A percentile compares a stretch with the other conserved stretches of the same genome.
Conservation (phyloP, 257 asterid genomes). For the Rauvolfia tetraphylla region DNA sequence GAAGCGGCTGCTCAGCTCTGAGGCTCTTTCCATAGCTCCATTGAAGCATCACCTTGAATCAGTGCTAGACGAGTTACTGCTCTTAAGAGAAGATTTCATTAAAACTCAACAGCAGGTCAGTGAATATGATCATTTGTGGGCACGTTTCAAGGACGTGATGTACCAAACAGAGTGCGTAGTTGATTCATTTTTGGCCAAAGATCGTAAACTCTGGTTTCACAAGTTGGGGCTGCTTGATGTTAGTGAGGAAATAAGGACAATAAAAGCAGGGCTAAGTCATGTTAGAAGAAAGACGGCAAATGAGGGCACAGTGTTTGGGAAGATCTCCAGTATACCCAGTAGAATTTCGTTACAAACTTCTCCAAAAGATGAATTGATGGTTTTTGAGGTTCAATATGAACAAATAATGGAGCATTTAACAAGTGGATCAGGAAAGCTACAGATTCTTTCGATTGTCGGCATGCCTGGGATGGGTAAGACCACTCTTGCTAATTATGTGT, state of each 20-base stretch:
- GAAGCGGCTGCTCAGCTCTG: not conserved
- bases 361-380: not conserved
- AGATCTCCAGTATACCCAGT: not conserved
- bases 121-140: no score
- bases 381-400: not conserved
- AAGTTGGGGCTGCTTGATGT: not conserved
- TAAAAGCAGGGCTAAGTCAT: not conserved
- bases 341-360: not conserved
- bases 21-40: not conserved
- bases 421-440: not conserved
- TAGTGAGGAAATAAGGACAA: not conserved
- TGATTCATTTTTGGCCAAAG: no score
- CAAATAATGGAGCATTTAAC: not conserved
- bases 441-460: slow-evolving; percentile 2
- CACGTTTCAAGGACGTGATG: no score
- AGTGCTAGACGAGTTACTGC: no score
- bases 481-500: not conserved
- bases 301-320: no score
- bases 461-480: slow-evolving; percentile 11
- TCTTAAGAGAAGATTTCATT: no score
- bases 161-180: no score
- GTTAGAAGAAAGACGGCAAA: no score
- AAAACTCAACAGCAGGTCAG: no score
- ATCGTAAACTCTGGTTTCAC: no score
- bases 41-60: not conserved